Evolutionary conservation across 2,329 filamentous ascomycete species (phyloP).

Genomic region (Colletotrichum godetiae): DNA sequence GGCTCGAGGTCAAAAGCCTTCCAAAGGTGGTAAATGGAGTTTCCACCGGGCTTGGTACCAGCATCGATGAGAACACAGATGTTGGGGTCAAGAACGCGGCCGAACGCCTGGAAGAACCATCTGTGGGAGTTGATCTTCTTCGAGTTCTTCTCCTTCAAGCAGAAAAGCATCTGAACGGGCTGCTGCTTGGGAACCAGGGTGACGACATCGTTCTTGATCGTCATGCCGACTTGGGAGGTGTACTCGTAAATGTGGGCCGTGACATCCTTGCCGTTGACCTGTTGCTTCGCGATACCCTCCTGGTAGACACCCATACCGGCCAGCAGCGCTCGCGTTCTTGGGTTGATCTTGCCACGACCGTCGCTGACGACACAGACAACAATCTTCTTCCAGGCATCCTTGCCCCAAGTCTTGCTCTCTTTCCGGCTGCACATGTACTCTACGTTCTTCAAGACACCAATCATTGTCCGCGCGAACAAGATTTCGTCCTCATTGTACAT

Average conservation of each 20-base stretch:
- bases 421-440: slow-evolving; percentile 96
- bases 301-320: slow-evolving; percentile 97
- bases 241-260: slow-evolving; percentile 98
- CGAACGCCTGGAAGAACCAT: slow-evolving; percentile 99
- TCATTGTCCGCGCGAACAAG: slow-evolving; percentile 94
- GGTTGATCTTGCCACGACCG: slow-evolving; percentile 96
- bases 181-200: slow-evolving; percentile 86
- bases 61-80: slow-evolving; percentile 97
- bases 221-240: slow-evolving; percentile 86
- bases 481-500: slow-evolving; percentile 99
- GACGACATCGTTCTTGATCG: slow-evolving; percentile 91
- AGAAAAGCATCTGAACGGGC: slow-evolving; percentile 97
- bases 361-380: slow-evolving; percentile 98
- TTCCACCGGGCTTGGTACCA: slow-evolving; percentile 91
- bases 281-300: slow-evolving; percentile 97
- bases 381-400: slow-evolving; percentile 99
- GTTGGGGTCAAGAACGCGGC: slow-evolving; percentile 90
- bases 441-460: slow-evolving; percentile 97
- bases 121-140: slow-evolving; percentile 99
- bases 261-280: slow-evolving; percentile 96
- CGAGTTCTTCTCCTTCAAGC: slow-evolving; percentile 98
- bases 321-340: slow-evolving; percentile 86
- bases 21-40: slow-evolving; percentile 98
- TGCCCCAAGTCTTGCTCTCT: slow-evolving; percentile 97
- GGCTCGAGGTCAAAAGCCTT: slow-evolving; percentile 98